Conservation (phyloP, 2,329 filamentous ascomycete species). For the Ophiostoma ulmi region DNA sequence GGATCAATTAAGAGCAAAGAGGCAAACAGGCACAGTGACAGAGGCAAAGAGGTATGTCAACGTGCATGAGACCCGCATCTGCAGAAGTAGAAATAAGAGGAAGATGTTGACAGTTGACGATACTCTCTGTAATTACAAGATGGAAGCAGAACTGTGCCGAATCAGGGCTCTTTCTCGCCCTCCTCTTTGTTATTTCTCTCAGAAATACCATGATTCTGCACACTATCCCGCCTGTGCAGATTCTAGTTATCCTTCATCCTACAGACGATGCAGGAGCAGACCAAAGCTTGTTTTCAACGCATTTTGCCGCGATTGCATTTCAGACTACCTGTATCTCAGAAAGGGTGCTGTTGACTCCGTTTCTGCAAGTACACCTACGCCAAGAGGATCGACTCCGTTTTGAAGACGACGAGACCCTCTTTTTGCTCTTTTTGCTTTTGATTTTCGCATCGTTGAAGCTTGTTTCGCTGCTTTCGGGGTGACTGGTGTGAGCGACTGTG, state of each 20-base stretch:
- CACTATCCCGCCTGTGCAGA: not conserved
- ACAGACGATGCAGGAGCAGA: not conserved
- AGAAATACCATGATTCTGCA: not conserved
- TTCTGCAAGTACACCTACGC: not conserved
- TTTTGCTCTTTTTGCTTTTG: not conserved
- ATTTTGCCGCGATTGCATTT: not conserved
- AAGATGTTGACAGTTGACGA: not conserved
- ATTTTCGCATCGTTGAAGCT: not conserved
- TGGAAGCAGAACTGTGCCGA: not conserved
- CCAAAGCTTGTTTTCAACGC: constrained; percentile 5
- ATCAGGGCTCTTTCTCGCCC: not conserved
- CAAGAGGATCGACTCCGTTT: not conserved
- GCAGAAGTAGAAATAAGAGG: constrained; percentile 18
- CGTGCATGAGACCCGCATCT: constrained; percentile 21
- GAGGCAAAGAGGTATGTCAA: constrained; percentile 9
- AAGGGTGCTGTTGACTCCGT: not conserved
- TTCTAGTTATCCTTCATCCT: not conserved
- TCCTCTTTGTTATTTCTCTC: not conserved
- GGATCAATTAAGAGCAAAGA: not conserved
- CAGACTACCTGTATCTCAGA: not conserved
- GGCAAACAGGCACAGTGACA: not conserved
- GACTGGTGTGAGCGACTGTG: not conserved
- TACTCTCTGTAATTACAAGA: not conserved
- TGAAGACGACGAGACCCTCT: not conserved
- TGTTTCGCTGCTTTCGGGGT: not conserved